These are phyloP conservation scores for Thinopyrum elongatum DNA, from an alignment of 176 grass and related monocot genomes.

Conservation along the genomic window DNA sequence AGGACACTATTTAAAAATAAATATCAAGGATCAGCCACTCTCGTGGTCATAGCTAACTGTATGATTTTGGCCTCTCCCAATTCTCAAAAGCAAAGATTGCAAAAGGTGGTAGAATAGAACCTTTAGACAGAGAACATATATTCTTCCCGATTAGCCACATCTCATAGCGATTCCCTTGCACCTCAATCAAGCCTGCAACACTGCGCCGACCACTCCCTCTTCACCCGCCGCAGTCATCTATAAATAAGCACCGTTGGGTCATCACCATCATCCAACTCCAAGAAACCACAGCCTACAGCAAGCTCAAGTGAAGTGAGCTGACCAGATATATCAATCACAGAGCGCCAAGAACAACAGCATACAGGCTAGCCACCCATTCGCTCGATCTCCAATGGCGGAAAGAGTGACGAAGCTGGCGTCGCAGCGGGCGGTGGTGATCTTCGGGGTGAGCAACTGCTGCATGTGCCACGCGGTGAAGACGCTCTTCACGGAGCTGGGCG, in stretches of 20 bases:
- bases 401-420: slow-evolving; percentile 45
- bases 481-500: slow-evolving; percentile 53
- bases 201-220: neutral
- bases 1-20: neutral
- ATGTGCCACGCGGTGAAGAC: slow-evolving; percentile 70
- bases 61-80: neutral
- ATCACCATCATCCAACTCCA: neutral
- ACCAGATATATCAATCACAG: neutral
- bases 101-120: neutral
- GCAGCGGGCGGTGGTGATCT: slow-evolving; percentile 63
- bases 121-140: neutral
- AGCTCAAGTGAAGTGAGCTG: neutral
- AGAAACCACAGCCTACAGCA: neutral
- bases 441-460: slow-evolving; percentile 58
- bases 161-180: neutral
- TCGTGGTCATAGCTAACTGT: neutral
- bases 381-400: slow-evolving; percentile 23
- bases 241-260: neutral
- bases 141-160: neutral
- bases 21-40: neutral
- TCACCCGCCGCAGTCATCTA: neutral
- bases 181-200: neutral
- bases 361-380: neutral
- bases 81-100: slow-evolving; percentile 17
- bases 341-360: neutral